Base-by-base conservation (phyloP, 345 rosid genomes). In the Xanthoceras sorbifolium region DNA sequence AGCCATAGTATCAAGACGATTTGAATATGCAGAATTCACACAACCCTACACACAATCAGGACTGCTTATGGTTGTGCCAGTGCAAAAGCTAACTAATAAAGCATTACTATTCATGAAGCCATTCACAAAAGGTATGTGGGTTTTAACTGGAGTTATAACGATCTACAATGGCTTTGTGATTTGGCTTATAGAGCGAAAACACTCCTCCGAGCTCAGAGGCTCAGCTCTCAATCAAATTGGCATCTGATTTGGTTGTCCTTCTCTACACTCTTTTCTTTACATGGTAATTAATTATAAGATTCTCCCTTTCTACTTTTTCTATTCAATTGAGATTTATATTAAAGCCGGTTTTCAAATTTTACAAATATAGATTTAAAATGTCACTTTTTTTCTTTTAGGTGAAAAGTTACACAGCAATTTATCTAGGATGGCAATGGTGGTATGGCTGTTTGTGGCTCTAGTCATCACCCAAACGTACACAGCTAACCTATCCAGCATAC, bases 121-220 rank as follows among this genome's bases (percentile, higher is more conserved):
- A 5, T 82, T 65, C 50, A 75, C 84, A 36, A 70, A 2, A 7
- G 2, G 48, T 40, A 48, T 78, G 84, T 78, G 84, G 84, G 44
- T 67, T 12, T 34, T 78, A 23, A 72, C 52, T 3, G 20, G 23
- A 6, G 9, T 63, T 65, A 18, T 78, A 5, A 78, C 64, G 38
- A 18, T 78, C 59, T 82, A 75, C 64, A 82, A 78, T 60, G 84
- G 84, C 11, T 82, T 82, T 22, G 79, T 78, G 11, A 74, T 82
- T 6, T 78, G 78, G 84, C 18, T 81, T 38, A 77, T 77, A n/a
- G 84, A 77, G 74, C 54, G 76, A 11, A 25, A 29, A 11, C 52
- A 69, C 23, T 55, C 23, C 42, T 26, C 63, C 20, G 64, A 81
- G 3, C 48, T 54, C 26, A 73, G 44, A 72, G 84, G 84, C 38